Conservation (phyloP, 495 filamentous ascomycete genomes). For the Penicillium canariense region DNA sequence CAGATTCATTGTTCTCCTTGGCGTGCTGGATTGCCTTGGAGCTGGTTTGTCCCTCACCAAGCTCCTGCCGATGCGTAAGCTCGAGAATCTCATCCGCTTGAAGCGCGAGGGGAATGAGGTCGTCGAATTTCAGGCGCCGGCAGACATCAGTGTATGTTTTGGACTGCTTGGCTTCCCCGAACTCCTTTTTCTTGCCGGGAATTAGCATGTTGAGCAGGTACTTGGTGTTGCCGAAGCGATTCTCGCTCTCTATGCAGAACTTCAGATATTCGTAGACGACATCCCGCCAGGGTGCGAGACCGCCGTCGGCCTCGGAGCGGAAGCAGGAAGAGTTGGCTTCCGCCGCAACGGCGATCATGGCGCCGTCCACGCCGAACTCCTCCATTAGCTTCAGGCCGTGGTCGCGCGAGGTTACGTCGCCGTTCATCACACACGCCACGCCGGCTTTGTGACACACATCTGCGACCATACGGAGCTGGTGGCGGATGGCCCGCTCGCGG, state of each 20-base stretch:
- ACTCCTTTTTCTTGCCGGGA: constrained; percentile 67
- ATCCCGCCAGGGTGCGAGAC: constrained; percentile 66
- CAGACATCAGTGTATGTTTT: constrained; percentile 67
- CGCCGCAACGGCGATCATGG: constrained; percentile 93
- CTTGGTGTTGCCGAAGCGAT: constrained; percentile 88
- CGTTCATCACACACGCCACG: constrained; percentile 91
- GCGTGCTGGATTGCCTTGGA: constrained; percentile 52
- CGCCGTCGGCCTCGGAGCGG: constrained; percentile 60
- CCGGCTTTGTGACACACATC: constrained; percentile 74
- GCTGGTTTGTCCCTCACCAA: constrained; percentile 26
- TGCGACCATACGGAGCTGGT: constrained; percentile 77
- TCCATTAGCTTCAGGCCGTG: constrained; percentile 63
- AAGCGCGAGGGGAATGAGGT: constrained; percentile 55
- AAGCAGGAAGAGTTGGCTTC: constrained; percentile 89
- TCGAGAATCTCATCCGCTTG: constrained; percentile 64
- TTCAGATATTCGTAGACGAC: constrained; percentile 72
- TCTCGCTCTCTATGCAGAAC: constrained; percentile 70
- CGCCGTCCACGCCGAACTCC: constrained; percentile 83
- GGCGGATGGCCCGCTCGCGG: constrained; percentile 78
- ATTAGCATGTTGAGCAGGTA: constrained; percentile 81
- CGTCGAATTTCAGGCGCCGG: constrained; percentile 57
- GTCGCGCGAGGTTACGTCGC: constrained; percentile 73
- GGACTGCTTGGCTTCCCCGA: constrained; percentile 50
- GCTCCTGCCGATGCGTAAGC: constrained; percentile 47
- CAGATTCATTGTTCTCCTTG: constrained; percentile 48